Evolutionary conservation across 2,329 filamentous ascomycete species (phyloP).

Genomic region (Balansia obtecta): DNA sequence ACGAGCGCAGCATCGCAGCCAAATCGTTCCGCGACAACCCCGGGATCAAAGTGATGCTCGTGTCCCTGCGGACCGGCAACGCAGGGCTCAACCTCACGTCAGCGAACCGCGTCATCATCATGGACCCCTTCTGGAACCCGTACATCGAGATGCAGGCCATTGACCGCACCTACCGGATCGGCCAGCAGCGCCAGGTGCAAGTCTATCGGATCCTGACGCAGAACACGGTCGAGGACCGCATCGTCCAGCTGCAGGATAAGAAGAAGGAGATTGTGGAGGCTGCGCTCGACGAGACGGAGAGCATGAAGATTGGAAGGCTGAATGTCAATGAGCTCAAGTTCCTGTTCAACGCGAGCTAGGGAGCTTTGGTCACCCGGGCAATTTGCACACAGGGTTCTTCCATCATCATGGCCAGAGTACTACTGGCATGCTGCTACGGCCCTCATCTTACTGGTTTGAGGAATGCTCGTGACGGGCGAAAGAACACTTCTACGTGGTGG

Average conservation of each 20-base stretch:
- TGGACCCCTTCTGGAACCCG: slow-evolving; percentile 92
- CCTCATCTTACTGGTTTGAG: too few species aligned
- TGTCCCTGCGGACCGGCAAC: slow-evolving; percentile 69
- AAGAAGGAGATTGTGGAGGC: slow-evolving; percentile 68
- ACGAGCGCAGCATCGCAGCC: slow-evolving; percentile 57
- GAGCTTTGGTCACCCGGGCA: background rate
- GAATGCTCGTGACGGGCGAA: too few species aligned
- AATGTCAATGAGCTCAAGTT: slow-evolving; percentile 54
- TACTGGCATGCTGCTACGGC: too few species aligned
- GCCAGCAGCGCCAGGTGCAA: slow-evolving; percentile 59
- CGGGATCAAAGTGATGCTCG: slow-evolving; percentile 62
- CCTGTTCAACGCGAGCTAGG: slow-evolving; percentile 37
- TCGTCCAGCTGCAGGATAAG: slow-evolving; percentile 63
- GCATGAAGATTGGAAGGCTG: slow-evolving; percentile 53
- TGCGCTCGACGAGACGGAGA: slow-evolving; percentile 66
- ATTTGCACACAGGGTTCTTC: too few species aligned
- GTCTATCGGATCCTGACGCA: slow-evolving; percentile 70
- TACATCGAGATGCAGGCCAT: slow-evolving; percentile 88
- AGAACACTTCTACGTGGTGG: too few species aligned
- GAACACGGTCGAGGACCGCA: slow-evolving; percentile 78
- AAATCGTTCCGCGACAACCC: slow-evolving; percentile 51
- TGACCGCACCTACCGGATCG: slow-evolving; percentile 80
- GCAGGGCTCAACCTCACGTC: slow-evolving; percentile 76
- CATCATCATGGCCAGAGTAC: too few species aligned
- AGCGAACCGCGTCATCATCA: slow-evolving; percentile 75